These are phyloP conservation scores for Prinsepia uniflora DNA, from an alignment of 306 rosid genomes.

Conservation along the genomic window DNA sequence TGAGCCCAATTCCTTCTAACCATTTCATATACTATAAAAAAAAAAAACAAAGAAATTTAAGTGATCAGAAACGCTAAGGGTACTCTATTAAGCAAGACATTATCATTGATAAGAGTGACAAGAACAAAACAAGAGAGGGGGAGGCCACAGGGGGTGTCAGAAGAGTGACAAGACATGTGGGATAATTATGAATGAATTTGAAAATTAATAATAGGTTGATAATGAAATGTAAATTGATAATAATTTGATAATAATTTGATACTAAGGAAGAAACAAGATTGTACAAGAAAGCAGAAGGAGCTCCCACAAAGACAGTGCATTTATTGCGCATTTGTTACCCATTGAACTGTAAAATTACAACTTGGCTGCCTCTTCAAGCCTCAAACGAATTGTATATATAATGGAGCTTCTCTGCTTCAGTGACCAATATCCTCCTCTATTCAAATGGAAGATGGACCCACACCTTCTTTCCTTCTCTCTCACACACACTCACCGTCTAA, in stretches of 20 bases:
- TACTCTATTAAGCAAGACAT: no score
- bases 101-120: no score
- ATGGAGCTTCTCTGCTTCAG: slow-evolving; percentile 37
- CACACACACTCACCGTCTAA: slow-evolving; percentile 19
- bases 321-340: slow-evolving; percentile 65
- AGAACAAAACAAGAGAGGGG: not conserved
- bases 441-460: slow-evolving; percentile 70
- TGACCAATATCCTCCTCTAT: slow-evolving; percentile 60
- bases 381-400: slow-evolving; percentile 27
- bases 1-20: no score
- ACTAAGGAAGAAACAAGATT: slow-evolving; percentile 16
- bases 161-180: not conserved
- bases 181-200: not conserved
- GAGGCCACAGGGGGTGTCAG: not conserved
- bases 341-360: slow-evolving; percentile 31
- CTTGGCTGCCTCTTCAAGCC: no score
- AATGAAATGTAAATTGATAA: slow-evolving; percentile 7
- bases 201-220: not conserved
- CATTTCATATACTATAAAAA: no score
- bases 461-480: slow-evolving; percentile 16
- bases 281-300: slow-evolving; percentile 34
- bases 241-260: slow-evolving; percentile 21
- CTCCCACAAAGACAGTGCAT: slow-evolving; percentile 38
- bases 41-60: no score
- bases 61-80: no score